Evolutionary conservation across 805 yeast species (phyloP).

Genomic region (Metschnikowia kunwiensis): DNA sequence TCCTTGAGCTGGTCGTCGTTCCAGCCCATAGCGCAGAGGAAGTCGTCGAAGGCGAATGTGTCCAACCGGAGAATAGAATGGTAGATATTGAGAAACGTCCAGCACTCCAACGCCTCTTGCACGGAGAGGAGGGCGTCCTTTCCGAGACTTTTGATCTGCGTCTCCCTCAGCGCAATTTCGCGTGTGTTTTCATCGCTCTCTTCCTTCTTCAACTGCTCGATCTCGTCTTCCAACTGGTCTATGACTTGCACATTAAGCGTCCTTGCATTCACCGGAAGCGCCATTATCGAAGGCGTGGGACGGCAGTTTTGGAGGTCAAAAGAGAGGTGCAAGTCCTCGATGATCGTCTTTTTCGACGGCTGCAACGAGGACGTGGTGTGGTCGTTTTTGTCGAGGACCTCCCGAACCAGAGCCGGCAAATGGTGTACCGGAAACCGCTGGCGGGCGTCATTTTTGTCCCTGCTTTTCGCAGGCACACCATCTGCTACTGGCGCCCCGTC

Average conservation of each 20-base stretch:
- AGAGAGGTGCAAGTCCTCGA: slow-evolving; percentile 16
- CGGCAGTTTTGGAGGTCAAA: slow-evolving; percentile 19
- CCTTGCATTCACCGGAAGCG: slow-evolving; percentile 16
- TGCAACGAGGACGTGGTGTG: slow-evolving; percentile 14
- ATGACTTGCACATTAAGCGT: slow-evolving; percentile 9
- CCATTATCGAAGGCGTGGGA: slow-evolving; percentile 13
- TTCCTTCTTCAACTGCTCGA: slow-evolving; percentile 4
- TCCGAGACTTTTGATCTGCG: not conserved
- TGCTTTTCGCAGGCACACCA: slow-evolving; percentile 5
- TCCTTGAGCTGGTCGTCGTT: slow-evolving; percentile 36
- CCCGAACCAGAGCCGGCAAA: slow-evolving; percentile 16
- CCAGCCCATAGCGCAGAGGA: slow-evolving; percentile 54
- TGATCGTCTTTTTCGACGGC: slow-evolving; percentile 20
- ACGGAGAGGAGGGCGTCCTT: slow-evolving; percentile 14
- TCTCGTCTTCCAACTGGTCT: slow-evolving; percentile 11
- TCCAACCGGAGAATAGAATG: slow-evolving; percentile 62
- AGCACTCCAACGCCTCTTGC: slow-evolving; percentile 58
- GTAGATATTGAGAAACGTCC: slow-evolving; percentile 75
- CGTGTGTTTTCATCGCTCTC: not conserved
- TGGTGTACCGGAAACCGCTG: slow-evolving; percentile 18
- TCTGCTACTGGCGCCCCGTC: slow-evolving; percentile 2
- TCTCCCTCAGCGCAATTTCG: not conserved
- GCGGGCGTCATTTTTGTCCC: slow-evolving; percentile 13
- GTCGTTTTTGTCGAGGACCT: slow-evolving; percentile 14
- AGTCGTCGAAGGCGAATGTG: slow-evolving; percentile 78